phyloP scores from a whole-genome alignment of 768 basidiomycete genomes.

The Phanerochaete sordida region DNA sequence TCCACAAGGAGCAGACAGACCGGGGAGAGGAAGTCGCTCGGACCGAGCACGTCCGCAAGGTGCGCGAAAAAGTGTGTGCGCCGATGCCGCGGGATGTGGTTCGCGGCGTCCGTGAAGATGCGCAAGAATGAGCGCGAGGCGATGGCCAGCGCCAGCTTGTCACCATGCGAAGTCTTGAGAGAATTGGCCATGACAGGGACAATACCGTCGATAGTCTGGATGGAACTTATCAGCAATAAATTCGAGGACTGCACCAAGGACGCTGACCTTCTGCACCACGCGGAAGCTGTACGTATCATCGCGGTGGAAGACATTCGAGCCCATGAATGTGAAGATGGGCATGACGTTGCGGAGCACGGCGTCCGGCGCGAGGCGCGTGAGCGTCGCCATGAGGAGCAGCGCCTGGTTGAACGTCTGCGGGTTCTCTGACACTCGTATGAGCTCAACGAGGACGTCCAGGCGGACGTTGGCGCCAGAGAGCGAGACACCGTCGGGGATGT shows the following conservation, averaged over 20 bases:
- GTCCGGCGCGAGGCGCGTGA: slow-evolving; percentile 83
- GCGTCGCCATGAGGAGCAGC: slow-evolving; percentile 77
- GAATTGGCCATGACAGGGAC: slow-evolving; percentile 91
- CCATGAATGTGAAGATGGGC: slow-evolving; percentile 99
- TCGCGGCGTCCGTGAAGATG: slow-evolving; percentile 91
- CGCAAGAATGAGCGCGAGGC: slow-evolving; percentile 78
- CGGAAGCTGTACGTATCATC: slow-evolving; percentile 95
- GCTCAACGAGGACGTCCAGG: slow-evolving; percentile 82
- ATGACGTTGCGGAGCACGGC: slow-evolving; percentile 93
- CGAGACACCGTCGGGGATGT: slow-evolving; percentile 30
- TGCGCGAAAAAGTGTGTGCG: slow-evolving; percentile 89
- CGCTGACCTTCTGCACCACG: slow-evolving; percentile 82
- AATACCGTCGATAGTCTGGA: slow-evolving; percentile 86
- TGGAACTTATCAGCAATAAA: neutral
- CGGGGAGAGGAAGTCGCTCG: slow-evolving; percentile 76
- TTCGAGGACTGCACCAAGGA: neutral
- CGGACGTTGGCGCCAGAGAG: slow-evolving; percentile 53
- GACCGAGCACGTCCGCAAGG: slow-evolving; percentile 77
- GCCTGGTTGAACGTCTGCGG: slow-evolving; percentile 96
- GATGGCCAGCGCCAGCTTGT: slow-evolving; percentile 58
- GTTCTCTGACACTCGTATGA: slow-evolving; percentile 84
- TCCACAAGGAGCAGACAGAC: slow-evolving; percentile 84
- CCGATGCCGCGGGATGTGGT: slow-evolving; percentile 90
- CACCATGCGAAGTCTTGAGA: slow-evolving; percentile 53
- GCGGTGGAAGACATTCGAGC: slow-evolving; percentile 94